Evolutionary conservation across 2,329 filamentous ascomycete genomes (phyloP).

Genomic region (Chaetomiaceae sp.): DNA sequence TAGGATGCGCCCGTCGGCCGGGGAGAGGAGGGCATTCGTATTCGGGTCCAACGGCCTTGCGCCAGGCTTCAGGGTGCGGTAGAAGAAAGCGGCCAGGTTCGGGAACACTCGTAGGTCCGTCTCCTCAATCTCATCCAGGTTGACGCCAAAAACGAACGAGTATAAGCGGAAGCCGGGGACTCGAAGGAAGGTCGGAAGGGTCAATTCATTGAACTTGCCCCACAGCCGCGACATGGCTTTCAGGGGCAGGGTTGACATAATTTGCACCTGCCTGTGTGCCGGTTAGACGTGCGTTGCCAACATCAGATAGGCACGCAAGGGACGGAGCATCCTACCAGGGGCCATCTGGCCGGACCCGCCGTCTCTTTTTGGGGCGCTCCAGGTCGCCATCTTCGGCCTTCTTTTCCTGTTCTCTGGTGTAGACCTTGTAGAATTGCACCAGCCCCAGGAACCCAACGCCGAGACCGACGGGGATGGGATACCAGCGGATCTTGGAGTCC

Average conservation of each 20-base stretch:
- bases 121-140: conserved; percentile 81
- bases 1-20: conserved; percentile 83
- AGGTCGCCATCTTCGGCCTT: conserved; percentile 40
- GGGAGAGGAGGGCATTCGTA: conserved; percentile 74
- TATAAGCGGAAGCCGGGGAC: conserved; percentile 90
- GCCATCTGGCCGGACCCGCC: conserved; percentile 71
- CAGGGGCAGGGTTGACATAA: conserved; percentile 88
- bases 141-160: conserved; percentile 86
- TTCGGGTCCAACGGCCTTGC: conserved; percentile 79
- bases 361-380: conserved; percentile 46
- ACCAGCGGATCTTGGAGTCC: conserved; percentile 70
- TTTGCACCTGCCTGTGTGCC: conserved; percentile 67
- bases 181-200: conserved; percentile 81
- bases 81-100: conserved; percentile 96
- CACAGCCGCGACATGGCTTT: conserved; percentile 87
- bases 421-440: conserved; percentile 78
- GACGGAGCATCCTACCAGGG: conserved; percentile 57
- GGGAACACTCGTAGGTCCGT: conserved; percentile 84
- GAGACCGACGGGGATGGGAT: conserved; percentile 81
- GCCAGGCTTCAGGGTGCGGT: conserved; percentile 87
- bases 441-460: conserved; percentile 81
- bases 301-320: neutral
- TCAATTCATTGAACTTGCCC: conserved; percentile 87
- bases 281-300: conserved; percentile 20
- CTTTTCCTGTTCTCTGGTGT: conserved; percentile 50